Evolutionary conservation across 768 basidiomycete genomes (phyloP), one percentile per base, ranked within the genome.

Genomic region (Boletus fagicola): DNA sequence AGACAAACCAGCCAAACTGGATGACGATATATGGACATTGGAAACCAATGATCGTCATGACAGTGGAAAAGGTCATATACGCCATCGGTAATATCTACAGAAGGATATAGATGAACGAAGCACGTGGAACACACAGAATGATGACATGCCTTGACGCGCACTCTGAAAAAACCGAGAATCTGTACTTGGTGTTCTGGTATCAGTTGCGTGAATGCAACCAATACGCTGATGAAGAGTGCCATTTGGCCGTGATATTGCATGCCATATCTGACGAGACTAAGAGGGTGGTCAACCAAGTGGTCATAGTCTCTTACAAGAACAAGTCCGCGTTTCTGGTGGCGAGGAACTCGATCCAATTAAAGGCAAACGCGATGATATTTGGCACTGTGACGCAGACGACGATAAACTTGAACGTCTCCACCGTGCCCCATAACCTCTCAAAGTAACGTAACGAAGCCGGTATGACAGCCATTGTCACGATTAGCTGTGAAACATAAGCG

Each of bases 131-230:
- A 18, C 51, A 47, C 42, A 20, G 42, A 35, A 20, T 16, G 24
- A 66, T 31, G 4, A 31, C 75, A 35, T 42, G 91, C 95, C 85
- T 98, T 99, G 64, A 98, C 95, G 55, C 93, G 84, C 47, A 89
- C 81, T 72, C 85, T 92, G 61, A 93, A 67, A 46, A 92, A 74
- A 35, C 94, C 94, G 57, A 98, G 78, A 18, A 98, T 68, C 71
- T 98, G 97, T 15, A 99, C 87, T 74, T 98, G 96, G 67, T 99
- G 95, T 73, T 99, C 97, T 33, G 96, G 96, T 63, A 98, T 98
- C 53, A 97, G 74, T 72, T 99, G 97, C 4, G 95, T 98, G 75
- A 98, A 98, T 7, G 95, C 96, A 53, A 99, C 97, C 36, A 99
- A 78, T 59, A 95, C 78, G 3, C 87, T 88, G 50, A 87, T 87